These are phyloP conservation scores for Adenanthera pavonina DNA, from an alignment of 306 rosid genomes.

Conservation along the genomic window DNA sequence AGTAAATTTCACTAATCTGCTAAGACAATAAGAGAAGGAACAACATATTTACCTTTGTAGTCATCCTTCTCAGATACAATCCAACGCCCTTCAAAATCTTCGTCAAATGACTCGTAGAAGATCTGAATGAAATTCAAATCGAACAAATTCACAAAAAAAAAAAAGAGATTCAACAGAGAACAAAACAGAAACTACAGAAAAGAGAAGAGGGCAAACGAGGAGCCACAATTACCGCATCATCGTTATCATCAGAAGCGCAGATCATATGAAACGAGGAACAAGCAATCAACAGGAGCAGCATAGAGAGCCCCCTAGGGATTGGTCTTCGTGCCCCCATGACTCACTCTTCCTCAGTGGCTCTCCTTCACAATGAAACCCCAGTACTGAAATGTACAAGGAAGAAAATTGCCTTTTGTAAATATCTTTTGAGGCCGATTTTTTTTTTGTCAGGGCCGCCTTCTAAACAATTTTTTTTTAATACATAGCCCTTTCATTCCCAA, in stretches of 20 bases:
- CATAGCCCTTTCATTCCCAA: no score
- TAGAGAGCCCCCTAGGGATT: constrained; percentile 41
- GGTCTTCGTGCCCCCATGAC: constrained; percentile 42
- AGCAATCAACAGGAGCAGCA: constrained; percentile 46
- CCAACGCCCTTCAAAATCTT: constrained; percentile 79
- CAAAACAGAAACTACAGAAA: neutral
- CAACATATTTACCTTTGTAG: constrained; percentile 56
- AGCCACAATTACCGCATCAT: constrained; percentile 34
- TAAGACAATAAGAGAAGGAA: neutral
- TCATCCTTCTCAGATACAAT: constrained; percentile 75
- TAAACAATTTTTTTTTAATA: no score
- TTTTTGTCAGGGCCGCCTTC: no score
- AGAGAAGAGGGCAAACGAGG: neutral
- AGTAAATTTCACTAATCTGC: neutral
- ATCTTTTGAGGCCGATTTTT: no score
- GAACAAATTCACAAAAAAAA: neutral
- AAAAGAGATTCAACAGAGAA: constrained; percentile 25
- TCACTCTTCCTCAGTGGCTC: neutral
- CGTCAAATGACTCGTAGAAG: constrained; percentile 85
- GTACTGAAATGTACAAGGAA: neutral
- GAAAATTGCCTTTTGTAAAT: neutral
- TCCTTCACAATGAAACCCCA: constrained; percentile 35
- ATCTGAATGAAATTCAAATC: constrained; percentile 51
- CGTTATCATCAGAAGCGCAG: constrained; percentile 61
- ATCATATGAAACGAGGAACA: constrained; percentile 51